phyloP scores from a whole-genome alignment of 768 basidiomycete species.

The Boletus rubescentipes region DNA sequence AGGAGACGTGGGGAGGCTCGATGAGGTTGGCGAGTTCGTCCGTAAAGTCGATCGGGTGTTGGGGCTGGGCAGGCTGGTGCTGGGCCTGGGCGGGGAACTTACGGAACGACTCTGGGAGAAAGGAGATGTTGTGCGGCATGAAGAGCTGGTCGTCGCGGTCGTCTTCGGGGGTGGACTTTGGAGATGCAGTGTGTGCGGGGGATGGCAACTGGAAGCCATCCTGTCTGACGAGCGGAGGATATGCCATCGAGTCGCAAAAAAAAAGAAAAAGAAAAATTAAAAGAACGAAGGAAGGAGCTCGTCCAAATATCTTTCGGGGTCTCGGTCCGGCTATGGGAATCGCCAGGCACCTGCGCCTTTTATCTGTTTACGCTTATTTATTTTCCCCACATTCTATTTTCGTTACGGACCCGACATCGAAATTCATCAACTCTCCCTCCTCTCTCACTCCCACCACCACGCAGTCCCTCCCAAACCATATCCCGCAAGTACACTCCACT shows the following conservation, averaged over 20 bases:
- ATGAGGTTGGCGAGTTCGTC: conserved; percentile 71
- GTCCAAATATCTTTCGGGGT: conserved; percentile 28
- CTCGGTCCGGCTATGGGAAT: conserved; percentile 36
- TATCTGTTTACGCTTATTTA: conserved; percentile 12
- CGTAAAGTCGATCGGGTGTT: conserved; percentile 49
- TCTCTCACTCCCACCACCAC: too few species aligned
- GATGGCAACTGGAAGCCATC: conserved; percentile 72
- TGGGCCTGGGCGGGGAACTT: conserved; percentile 41
- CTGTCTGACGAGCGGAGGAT: conserved; percentile 48
- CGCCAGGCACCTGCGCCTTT: conserved; percentile 14
- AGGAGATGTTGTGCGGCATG: conserved; percentile 44
- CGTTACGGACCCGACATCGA: conserved; percentile 16
- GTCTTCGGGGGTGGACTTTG: conserved; percentile 30
- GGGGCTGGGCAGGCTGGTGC: conserved; percentile 12
- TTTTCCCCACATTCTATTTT: conserved; percentile 26
- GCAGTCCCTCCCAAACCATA: too few species aligned
- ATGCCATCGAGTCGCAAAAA: conserved; percentile 20
- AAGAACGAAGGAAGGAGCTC: neutral
- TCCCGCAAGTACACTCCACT: too few species aligned
- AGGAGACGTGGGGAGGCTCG: conserved; percentile 32
- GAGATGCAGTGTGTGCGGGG: conserved; percentile 35
- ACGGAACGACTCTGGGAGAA: conserved; percentile 55
- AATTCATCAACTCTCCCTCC: conserved; percentile 3
- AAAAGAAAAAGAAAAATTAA: neutral
- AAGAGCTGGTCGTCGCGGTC: conserved; percentile 37